Conservation (phyloP, 1,139 yeast genomes). For the Tardiomyces blankii region DNA sequence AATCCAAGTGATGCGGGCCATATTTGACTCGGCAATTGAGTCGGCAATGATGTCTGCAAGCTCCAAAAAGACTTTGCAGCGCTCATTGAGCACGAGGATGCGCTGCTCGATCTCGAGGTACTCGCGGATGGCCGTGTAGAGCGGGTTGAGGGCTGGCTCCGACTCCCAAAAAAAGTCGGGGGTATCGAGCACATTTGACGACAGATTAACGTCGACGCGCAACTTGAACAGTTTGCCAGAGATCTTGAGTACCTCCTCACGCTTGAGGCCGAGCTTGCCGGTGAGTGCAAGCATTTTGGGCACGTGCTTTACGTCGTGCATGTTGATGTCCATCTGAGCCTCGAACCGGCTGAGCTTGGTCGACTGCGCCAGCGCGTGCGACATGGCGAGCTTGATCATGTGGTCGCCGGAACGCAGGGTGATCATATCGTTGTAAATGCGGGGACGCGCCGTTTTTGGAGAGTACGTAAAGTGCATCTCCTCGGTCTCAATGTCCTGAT, state of each 20-base stretch:
- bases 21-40: conserved; percentile 84
- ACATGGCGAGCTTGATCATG: conserved; percentile 80
- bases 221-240: conserved; percentile 84
- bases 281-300: conserved; percentile 87
- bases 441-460: conserved; percentile 66
- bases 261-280: conserved; percentile 68
- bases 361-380: conserved; percentile 95
- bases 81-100: conserved; percentile 82
- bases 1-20: conserved; percentile 86
- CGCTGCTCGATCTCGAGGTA: conserved; percentile 91
- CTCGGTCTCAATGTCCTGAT: conserved; percentile 88
- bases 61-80: conserved; percentile 89
- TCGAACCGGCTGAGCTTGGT: conserved; percentile 87
- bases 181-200: conserved; percentile 84
- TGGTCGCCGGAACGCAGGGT: conserved; percentile 87
- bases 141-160: conserved; percentile 90
- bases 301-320: conserved; percentile 74
- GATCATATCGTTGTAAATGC: conserved; percentile 90
- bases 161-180: conserved; percentile 96
- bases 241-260: conserved; percentile 72
- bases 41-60: conserved; percentile 89
- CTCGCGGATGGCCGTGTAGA: conserved; percentile 81
- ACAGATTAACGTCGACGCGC: conserved; percentile 85
- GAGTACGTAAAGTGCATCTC: conserved; percentile 92
- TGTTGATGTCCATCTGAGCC: conserved; percentile 74